Percentiles rank a stretch among this genome's conserved stretches.
These are phyloP conservation scores for Aristolochia contorta DNA, from an alignment of 164 flowering plant genomes.

Conservation along the genomic window DNA sequence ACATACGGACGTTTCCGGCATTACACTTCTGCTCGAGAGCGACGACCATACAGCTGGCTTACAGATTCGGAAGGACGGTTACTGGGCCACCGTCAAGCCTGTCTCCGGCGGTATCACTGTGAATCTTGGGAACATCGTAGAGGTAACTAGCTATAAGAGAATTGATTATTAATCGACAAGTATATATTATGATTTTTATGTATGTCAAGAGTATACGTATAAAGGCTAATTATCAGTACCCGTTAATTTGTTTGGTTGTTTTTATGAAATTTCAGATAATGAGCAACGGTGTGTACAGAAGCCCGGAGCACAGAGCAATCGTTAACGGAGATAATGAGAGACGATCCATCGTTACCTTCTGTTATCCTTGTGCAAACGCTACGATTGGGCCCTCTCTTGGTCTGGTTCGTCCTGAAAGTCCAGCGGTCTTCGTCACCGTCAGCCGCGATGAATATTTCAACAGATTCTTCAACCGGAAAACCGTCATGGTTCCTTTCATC, in stretches of 20 bases:
- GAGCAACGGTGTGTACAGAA: slow-evolving; percentile 10
- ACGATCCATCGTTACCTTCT: slow-evolving; percentile 5
- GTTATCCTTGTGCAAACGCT: slow-evolving; percentile 6
- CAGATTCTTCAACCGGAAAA: neutral
- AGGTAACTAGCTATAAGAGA: slow-evolving; percentile 3
- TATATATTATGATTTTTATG: neutral
- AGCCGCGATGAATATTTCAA: slow-evolving; percentile 1
- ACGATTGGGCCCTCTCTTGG: slow-evolving; percentile 1
- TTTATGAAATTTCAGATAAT: slow-evolving; percentile 7
- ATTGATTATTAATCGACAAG: no score
- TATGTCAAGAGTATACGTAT: neutral
- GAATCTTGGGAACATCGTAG: slow-evolving; percentile 1
- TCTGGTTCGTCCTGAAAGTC: neutral
- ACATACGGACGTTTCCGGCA: slow-evolving; percentile 3
- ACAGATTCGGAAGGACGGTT: slow-evolving; percentile 6
- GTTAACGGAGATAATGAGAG: slow-evolving; percentile 8
- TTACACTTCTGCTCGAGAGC: slow-evolving; percentile 6
- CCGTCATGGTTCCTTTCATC: neutral
- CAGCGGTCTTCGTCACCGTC: slow-evolving; percentile 2
- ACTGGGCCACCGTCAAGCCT: slow-evolving; percentile 6
- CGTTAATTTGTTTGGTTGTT: neutral
- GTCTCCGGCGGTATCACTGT: neutral
- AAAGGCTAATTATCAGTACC: no score
- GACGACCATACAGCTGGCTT: slow-evolving; percentile 5
- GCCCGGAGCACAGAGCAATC: slow-evolving; percentile 9